Evolutionary conservation across 2,329 filamentous ascomycete species (phyloP).

Genomic region (Periconia macrospinosa): DNA sequence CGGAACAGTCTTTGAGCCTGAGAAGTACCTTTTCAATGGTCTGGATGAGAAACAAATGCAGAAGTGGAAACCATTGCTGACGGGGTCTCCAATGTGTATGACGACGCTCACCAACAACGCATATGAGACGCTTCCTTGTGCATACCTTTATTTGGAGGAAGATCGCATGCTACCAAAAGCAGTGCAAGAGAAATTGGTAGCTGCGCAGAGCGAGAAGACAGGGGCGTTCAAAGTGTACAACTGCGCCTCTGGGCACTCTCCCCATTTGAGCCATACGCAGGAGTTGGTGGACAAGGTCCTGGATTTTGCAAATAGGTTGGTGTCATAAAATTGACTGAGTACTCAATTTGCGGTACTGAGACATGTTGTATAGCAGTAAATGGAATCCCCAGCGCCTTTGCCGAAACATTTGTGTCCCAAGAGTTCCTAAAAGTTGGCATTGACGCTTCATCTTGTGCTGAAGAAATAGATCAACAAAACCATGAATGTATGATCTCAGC

Average conservation of each 20-base stretch:
- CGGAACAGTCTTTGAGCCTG: slow-evolving; percentile 7
- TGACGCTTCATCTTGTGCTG: slow-evolving; percentile 1
- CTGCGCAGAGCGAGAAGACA: slow-evolving; percentile 8
- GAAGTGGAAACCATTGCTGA: slow-evolving; percentile 9
- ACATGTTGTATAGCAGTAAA: neutral
- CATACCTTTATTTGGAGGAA: slow-evolving; percentile 6
- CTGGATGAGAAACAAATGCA: slow-evolving; percentile 1
- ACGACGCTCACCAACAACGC: slow-evolving; percentile 10
- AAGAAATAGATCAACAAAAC: neutral
- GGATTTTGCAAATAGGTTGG: slow-evolving; percentile 4
- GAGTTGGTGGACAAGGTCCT: slow-evolving; percentile 6
- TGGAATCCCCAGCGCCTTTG: neutral
- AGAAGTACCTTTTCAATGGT: slow-evolving; percentile 13
- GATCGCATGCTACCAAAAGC: slow-evolving; percentile 8
- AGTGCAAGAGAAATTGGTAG: slow-evolving; percentile 6
- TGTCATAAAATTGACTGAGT: neutral
- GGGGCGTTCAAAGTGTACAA: slow-evolving; percentile 9
- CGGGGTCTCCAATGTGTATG: slow-evolving; percentile 4
- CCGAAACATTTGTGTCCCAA: neutral
- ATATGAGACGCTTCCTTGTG: slow-evolving; percentile 8
- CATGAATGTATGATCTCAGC: neutral
- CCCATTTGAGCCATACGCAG: slow-evolving; percentile 8
- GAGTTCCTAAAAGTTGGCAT: slow-evolving; percentile 1
- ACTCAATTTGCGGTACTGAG: slow-evolving; percentile 1
- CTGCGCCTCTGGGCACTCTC: slow-evolving; percentile 7